Evolutionary conservation across 345 rosid species (phyloP), one percentile per base, ranked within the genome.

Genomic region (Eucalyptus virginea): DNA sequence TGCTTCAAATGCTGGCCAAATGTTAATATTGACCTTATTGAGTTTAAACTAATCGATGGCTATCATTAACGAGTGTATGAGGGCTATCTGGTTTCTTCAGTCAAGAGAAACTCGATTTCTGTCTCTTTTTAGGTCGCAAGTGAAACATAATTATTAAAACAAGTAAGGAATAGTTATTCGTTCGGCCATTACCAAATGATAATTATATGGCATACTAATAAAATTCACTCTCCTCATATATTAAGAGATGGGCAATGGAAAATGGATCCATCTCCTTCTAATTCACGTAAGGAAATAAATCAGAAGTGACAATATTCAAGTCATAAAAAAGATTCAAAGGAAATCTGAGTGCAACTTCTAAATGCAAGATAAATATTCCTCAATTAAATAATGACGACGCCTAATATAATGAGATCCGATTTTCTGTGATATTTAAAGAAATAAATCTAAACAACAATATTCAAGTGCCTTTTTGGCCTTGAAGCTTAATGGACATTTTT

Each of bases 341-440:
- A 67, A 67, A 67, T 67, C 42, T 32, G 17, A 67, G 7, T 1
- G 6, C 37, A 65, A 65, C 77, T 65, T 65, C 9, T 65, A 65
- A 4, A n/a, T n/a, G 37, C 19, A 28, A 15, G 10, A 16, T 65
- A 6, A 5, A 65, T n/a, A 65, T n/a, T 65, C 19, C 19, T 65
- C 0, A n/a, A 65, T n/a, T 65, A 65, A n/a, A 65, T 2, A 65
- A 65, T n/a, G 21, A 8, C 2, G 1, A 15, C 0, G 1, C 18
- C 2, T 15, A 4, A 34, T 8, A 15, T 65, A 3, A 65, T 7
- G 1, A 65, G 77, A 65, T 65, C 10, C 3, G 3, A 8, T 32
- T n/a, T 65, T 18, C 37, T 8, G 1, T n/a, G 3, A n/a, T 3
- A 65, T 65, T 65, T n/a, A 65, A 65, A n/a, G 6, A n/a, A 65